These are phyloP conservation scores for Mortierella sp. DNA, from an alignment of 371 early-diverging fungal species.

Conservation along the genomic window DNA sequence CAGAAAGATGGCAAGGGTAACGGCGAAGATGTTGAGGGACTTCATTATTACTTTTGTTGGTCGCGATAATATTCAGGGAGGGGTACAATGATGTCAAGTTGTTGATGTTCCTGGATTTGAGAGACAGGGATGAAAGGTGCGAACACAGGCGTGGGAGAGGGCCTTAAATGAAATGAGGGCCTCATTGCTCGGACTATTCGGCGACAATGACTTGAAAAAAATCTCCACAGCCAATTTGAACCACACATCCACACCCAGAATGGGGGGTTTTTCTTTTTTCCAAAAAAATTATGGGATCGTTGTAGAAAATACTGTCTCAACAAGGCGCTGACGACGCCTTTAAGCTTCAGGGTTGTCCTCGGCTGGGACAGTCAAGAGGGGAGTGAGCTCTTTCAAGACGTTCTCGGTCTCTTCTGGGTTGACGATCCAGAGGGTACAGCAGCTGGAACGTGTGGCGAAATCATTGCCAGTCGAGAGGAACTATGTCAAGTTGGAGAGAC, in stretches of 20 bases:
- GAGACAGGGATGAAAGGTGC: no score
- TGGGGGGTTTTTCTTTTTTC: constrained; percentile 15
- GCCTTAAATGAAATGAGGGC: no score
- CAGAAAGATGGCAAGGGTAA: background rate
- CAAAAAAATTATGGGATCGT: no score
- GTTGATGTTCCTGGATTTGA: no score
- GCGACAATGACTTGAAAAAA: no score
- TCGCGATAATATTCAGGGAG: no score
- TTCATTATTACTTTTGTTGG: background rate
- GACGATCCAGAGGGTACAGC: constrained; percentile 86
- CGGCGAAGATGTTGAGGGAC: background rate
- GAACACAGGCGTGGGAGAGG: no score
- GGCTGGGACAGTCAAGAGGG: constrained; percentile 48
- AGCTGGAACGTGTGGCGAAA: constrained; percentile 77
- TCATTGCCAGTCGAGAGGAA: constrained; percentile 90
- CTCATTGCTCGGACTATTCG: no score
- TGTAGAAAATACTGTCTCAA: background rate
- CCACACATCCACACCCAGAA: constrained; percentile 75
- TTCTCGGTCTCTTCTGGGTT: constrained; percentile 81
- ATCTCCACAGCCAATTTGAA: constrained; percentile 19
- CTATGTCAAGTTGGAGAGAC: constrained; percentile 36
- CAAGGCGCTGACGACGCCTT: background rate
- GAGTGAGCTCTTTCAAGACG: constrained; percentile 67
- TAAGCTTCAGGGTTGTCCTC: constrained; percentile 13
- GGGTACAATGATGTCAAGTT: no score